phyloP scores from a whole-genome alignment of 805 yeast species.

The Candida krabiensis region DNA sequence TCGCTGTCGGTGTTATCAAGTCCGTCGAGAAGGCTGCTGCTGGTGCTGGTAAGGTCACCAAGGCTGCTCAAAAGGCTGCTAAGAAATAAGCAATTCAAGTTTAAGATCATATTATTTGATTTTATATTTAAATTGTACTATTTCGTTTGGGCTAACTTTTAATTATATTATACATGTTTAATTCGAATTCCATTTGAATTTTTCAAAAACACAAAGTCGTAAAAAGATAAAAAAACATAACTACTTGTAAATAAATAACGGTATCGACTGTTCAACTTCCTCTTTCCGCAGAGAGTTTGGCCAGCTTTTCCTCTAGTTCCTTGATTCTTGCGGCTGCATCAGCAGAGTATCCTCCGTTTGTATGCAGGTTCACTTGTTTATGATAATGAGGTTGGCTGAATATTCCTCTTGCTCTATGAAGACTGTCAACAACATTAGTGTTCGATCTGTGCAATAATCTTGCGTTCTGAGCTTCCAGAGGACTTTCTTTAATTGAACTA shows the following conservation, averaged over 20 bases:
- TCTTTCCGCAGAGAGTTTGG: constrained; percentile 9
- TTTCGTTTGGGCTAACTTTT: background rate
- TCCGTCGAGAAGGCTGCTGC: constrained; percentile 80
- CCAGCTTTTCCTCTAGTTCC: constrained; percentile 15
- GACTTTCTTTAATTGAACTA: background rate
- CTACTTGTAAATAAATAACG: background rate
- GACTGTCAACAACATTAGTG: constrained; percentile 15
- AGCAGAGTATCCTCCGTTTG: constrained; percentile 1
- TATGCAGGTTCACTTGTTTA: too few species aligned
- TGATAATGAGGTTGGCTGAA: background rate
- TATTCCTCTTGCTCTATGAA: constrained; percentile 26
- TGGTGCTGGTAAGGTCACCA: constrained; percentile 92
- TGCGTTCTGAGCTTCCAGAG: constrained; percentile 1
- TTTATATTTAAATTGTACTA: constrained; percentile 1
- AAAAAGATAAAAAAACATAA: too few species aligned
- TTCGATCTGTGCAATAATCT: constrained; percentile 14
- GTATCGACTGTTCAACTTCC: background rate
- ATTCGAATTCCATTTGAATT: constrained; percentile 14
- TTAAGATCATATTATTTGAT: background rate
- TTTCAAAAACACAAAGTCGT: constrained; percentile 1
- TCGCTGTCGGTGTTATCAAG: constrained; percentile 99
- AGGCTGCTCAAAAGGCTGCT: constrained; percentile 86
- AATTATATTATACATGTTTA: constrained; percentile 10
- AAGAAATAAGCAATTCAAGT: constrained; percentile 52
- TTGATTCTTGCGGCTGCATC: constrained; percentile 7